A percentile compares a stretch with the other conserved stretches of the same genome.
phyloP scores from a whole-genome alignment of 345 rosid genomes.

The Mallotus nudiflorus region DNA sequence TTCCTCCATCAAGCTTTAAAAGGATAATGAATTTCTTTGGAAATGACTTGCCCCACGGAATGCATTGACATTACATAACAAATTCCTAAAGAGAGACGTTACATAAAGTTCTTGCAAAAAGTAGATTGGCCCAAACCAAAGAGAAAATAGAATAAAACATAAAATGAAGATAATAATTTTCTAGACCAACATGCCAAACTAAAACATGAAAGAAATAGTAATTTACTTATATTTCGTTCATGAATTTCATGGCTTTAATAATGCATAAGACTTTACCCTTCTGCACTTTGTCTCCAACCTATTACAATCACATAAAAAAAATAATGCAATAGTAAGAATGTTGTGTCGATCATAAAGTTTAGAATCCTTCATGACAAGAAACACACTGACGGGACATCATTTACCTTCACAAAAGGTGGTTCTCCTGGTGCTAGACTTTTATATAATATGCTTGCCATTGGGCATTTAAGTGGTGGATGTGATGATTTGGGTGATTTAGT shows the following conservation, averaged over 20 bases:
- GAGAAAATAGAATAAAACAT: too few relatives aligned
- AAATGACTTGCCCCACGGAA: too few relatives aligned
- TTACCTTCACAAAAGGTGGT: constrained; percentile 80
- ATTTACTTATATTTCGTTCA: constrained; percentile 93
- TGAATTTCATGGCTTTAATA: constrained; percentile 91
- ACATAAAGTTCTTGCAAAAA: too few relatives aligned
- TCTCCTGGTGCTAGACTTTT: constrained; percentile 74
- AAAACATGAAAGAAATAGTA: constrained; percentile 10
- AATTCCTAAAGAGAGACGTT: too few relatives aligned
- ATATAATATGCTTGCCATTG: constrained; percentile 93
- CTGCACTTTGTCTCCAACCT: constrained; percentile 96
- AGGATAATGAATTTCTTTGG: too few relatives aligned
- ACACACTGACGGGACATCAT: constrained; percentile 17
- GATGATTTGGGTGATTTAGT: constrained; percentile 54
- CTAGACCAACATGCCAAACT: neutral
- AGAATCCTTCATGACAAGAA: constrained; percentile 9
- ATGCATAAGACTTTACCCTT: constrained; percentile 89
- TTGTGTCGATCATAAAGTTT: constrained; percentile 3
- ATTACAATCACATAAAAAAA: neutral
- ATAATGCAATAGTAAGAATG: neutral
- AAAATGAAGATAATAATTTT: too few relatives aligned
- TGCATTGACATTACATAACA: too few relatives aligned
- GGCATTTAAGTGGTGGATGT: constrained; percentile 72
- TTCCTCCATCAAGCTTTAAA: too few relatives aligned
- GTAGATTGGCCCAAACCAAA: too few relatives aligned